Evolutionary conservation across 75 land plant genomes (phyloP).

Genomic region (Pinus taeda): DNA sequence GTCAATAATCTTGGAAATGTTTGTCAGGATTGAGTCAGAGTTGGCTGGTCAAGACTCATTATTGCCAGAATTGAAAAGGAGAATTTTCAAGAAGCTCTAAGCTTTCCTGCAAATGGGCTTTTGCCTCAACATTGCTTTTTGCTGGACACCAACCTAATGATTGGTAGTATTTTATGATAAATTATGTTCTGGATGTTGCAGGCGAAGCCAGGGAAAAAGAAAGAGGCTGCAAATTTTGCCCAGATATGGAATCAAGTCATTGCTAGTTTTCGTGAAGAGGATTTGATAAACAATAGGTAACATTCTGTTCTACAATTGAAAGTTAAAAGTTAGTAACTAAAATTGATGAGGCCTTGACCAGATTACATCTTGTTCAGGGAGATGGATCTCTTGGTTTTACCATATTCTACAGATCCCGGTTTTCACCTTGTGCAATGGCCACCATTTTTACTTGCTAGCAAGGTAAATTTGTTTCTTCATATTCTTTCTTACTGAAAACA

Average conservation of each 20-base stretch:
- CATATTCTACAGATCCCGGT: slow-evolving; percentile 32
- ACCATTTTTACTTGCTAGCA: slow-evolving; percentile 76
- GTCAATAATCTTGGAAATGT: too few relatives aligned
- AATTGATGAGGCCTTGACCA: background rate
- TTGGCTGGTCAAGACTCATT: too few relatives aligned
- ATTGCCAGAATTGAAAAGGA: too few relatives aligned
- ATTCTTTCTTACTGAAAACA: background rate
- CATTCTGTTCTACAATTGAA: background rate
- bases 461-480: slow-evolving; percentile 41
- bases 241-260: slow-evolving; percentile 92
- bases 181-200: slow-evolving; percentile 4
- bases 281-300: slow-evolving; percentile 83
- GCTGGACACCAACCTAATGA: too few relatives aligned
- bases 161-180: slow-evolving; percentile 9
- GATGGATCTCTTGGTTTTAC: slow-evolving; percentile 70
- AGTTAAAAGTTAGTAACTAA: background rate
- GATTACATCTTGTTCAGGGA: slow-evolving; percentile 48
- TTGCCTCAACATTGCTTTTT: too few relatives aligned
- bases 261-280: slow-evolving; percentile 73
- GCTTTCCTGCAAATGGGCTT: too few relatives aligned
- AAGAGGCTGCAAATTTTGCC: slow-evolving; percentile 56
- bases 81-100: too few relatives aligned
- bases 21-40: too few relatives aligned
- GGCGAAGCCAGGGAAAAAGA: slow-evolving; percentile 18
- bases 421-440: slow-evolving; percentile 65